Conservation (phyloP, 2,329 filamentous ascomycete species). For the Aspergillus pseudotamarii region DNA sequence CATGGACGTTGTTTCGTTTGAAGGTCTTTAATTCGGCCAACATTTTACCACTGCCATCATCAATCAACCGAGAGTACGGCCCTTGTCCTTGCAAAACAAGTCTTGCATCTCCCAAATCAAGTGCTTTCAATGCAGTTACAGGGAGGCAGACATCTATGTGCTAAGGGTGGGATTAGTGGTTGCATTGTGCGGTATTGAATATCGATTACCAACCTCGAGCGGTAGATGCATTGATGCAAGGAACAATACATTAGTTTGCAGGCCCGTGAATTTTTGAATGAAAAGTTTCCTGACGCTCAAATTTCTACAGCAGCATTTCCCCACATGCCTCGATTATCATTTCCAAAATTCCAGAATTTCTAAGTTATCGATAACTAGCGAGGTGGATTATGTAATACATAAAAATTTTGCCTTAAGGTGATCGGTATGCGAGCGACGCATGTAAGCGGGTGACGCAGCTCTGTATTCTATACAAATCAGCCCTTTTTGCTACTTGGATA, state of each 20-base stretch:
- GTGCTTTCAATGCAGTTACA: slow-evolving; percentile 42
- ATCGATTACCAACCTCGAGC: slow-evolving; percentile 32
- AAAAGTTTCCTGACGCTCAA: neutral
- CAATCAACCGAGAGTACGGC: slow-evolving; percentile 35
- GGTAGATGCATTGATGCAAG: slow-evolving; percentile 29
- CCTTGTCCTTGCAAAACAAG: slow-evolving; percentile 46
- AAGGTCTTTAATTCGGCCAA: slow-evolving; percentile 35
- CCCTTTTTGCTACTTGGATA: no score
- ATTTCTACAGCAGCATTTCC: slow-evolving; percentile 7
- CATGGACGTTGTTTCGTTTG: slow-evolving; percentile 43
- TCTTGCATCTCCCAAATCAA: slow-evolving; percentile 28
- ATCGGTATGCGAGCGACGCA: no score
- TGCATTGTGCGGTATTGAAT: neutral
- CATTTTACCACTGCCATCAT: slow-evolving; percentile 34
- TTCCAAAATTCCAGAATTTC: slow-evolving; percentile 23
- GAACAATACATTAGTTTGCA: slow-evolving; percentile 20
- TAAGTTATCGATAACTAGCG: slow-evolving; percentile 11
- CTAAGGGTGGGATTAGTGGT: slow-evolving; percentile 33
- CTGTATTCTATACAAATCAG: no score
- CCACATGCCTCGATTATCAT: slow-evolving; percentile 16
- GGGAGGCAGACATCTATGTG: slow-evolving; percentile 48
- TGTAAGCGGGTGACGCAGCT: no score
- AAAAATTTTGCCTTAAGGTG: neutral
- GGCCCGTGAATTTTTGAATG: slow-evolving; percentile 12
- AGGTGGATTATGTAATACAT: slow-evolving; percentile 25